Conservation (phyloP, 2,329 filamentous ascomycete species). For the Penicillium thymicola region DNA sequence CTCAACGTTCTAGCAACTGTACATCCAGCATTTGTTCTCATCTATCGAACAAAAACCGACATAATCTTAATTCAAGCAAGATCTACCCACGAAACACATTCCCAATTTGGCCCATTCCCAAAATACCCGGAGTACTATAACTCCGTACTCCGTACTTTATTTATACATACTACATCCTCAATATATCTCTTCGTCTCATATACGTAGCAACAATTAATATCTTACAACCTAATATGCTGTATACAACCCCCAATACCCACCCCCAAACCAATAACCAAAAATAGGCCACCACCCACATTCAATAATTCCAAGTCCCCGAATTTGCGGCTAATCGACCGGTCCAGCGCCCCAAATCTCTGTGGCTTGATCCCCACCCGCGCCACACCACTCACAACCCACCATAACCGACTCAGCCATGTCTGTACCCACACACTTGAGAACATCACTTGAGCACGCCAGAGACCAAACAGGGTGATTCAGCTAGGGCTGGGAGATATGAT, state of each 20-base stretch:
- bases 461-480: neutral
- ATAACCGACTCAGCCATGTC: slow-evolving; percentile 1
- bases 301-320: neutral
- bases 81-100: neutral
- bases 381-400: slow-evolving; percentile 6
- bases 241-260: too few relatives aligned
- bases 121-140: neutral
- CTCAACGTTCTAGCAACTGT: neutral
- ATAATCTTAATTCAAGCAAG: neutral
- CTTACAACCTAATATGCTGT: too few relatives aligned
- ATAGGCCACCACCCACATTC: neutral
- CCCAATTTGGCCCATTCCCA: neutral
- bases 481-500: neutral
- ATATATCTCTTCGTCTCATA: neutral
- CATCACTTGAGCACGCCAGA: neutral
- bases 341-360: slow-evolving; percentile 2
- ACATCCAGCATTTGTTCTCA: neutral
- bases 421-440: neutral
- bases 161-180: neutral
- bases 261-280: neutral
- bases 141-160: neutral
- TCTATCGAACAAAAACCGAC: neutral
- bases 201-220: neutral
- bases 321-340: slow-evolving; percentile 9
- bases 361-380: slow-evolving; percentile 3